Evolutionary conservation across 352 stramenopile species (phyloP).

Genomic region (Phytophthora aleatoria): DNA sequence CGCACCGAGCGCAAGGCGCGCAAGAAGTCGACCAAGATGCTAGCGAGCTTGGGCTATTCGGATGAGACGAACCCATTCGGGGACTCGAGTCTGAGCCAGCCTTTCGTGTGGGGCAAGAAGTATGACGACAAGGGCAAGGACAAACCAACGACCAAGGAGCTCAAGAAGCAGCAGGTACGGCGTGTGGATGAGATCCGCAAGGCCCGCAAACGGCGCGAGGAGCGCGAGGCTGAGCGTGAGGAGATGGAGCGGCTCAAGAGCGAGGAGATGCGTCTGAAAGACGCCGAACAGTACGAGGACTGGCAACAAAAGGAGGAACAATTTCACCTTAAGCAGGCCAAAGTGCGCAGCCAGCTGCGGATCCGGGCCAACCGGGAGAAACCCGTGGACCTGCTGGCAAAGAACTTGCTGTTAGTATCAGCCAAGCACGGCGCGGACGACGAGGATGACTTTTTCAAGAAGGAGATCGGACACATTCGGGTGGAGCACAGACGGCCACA

Average conservation of each 20-base stretch:
- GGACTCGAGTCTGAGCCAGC: slow-evolving; percentile 96
- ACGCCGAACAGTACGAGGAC: slow-evolving; percentile 97
- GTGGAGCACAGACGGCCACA: slow-evolving; percentile 81
- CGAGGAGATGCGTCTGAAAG: slow-evolving; percentile 95
- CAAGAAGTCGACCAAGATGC: slow-evolving; percentile 78
- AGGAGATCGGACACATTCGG: slow-evolving; percentile 57
- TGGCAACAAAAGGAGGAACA: slow-evolving; percentile 98
- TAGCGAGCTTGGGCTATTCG: slow-evolving; percentile 94
- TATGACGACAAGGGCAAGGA: slow-evolving; percentile 52
- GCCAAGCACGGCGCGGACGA: slow-evolving; percentile 55
- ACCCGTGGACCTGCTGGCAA: slow-evolving; percentile 97
- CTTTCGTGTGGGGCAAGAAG: slow-evolving; percentile 98
- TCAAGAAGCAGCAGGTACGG: slow-evolving; percentile 75
- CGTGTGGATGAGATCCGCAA: slow-evolving; percentile 97
- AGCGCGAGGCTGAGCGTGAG: slow-evolving; percentile 90
- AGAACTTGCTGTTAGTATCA: slow-evolving; percentile 98
- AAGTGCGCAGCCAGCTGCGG: slow-evolving; percentile 89
- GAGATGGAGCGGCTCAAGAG: slow-evolving; percentile 96
- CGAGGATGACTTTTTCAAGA: slow-evolving; percentile 38
- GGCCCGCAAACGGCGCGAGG: slow-evolving; percentile 89
- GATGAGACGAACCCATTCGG: slow-evolving; percentile 99
- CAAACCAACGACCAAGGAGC: slow-evolving; percentile 49
- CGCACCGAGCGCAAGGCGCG: slow-evolving; percentile 60
- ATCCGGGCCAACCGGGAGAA: slow-evolving; percentile 93
- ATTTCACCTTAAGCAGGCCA: slow-evolving; percentile 95